Evolutionary conservation across 75 land plant species (phyloP).

Genomic region (Azolla pinnata): DNA sequence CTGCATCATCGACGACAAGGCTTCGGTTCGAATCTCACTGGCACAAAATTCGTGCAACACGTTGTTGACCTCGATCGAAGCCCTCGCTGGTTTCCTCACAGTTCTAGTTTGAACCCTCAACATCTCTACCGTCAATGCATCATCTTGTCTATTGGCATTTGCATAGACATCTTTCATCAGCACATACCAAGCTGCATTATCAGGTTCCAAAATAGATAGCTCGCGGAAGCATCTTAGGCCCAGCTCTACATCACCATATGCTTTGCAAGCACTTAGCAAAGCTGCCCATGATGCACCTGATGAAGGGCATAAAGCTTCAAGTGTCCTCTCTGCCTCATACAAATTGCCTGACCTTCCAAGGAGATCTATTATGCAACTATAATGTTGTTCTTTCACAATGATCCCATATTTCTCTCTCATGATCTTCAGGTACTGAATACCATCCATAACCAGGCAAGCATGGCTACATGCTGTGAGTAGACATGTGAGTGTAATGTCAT

Average conservation of each 20-base stretch:
- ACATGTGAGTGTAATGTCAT: slow-evolving; percentile 34
- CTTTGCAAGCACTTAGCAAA: slow-evolving; percentile 11
- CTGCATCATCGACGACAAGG: no score
- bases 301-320: slow-evolving; percentile 21
- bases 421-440: slow-evolving; percentile 32
- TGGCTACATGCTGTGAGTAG: slow-evolving; percentile 53
- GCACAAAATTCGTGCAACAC: background rate
- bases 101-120: background rate
- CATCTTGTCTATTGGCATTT: background rate
- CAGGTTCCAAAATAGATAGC: background rate
- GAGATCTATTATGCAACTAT: slow-evolving; percentile 50
- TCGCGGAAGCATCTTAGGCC: background rate
- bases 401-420: slow-evolving; percentile 32
- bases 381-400: slow-evolving; percentile 43
- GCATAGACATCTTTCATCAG: background rate
- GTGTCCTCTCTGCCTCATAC: slow-evolving; percentile 42
- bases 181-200: background rate
- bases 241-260: background rate
- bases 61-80: background rate
- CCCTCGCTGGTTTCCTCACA: background rate
- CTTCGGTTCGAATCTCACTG: no score
- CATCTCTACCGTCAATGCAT: background rate
- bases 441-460: slow-evolving; percentile 45
- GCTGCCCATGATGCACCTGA: slow-evolving; percentile 6
- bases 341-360: slow-evolving; percentile 38